These are phyloP conservation scores for Saccharomyces hybrid DNA, from an alignment of 1,139 yeast genomes.

Conservation along the genomic window DNA sequence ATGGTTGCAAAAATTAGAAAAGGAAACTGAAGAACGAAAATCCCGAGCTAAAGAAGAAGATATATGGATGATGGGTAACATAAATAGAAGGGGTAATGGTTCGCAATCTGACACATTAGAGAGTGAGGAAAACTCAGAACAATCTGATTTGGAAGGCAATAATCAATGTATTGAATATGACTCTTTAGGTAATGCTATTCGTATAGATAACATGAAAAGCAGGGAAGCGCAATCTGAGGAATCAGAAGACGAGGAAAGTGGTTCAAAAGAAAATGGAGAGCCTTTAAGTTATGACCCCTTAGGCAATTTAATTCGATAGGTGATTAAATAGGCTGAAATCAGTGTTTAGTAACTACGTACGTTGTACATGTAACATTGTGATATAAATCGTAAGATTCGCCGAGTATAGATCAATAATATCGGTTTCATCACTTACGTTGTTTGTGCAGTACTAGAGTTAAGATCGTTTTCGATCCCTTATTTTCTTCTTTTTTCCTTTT, in stretches of 20 bases:
- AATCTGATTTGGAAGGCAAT: constrained; percentile 21
- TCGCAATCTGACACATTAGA: constrained; percentile 25
- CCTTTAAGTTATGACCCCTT: constrained; percentile 17
- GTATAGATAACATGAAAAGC: constrained; percentile 23
- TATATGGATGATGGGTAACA: constrained; percentile 74
- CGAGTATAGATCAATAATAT: neutral
- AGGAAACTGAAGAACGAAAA: constrained; percentile 61
- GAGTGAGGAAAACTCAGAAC: constrained; percentile 23
- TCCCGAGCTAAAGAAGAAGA: constrained; percentile 46
- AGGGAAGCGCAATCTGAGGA: constrained; percentile 13
- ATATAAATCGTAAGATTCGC: neutral
- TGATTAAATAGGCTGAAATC: neutral
- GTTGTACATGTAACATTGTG: neutral
- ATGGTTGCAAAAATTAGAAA: constrained; percentile 64
- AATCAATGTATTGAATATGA: constrained; percentile 26
- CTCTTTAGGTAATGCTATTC: constrained; percentile 19
- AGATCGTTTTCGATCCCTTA: too few species aligned
- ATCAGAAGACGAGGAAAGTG: constrained; percentile 15
- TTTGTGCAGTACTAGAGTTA: too few species aligned
- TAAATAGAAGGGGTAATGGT: constrained; percentile 40
- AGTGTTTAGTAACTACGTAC: neutral
- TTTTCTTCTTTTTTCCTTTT: too few species aligned
- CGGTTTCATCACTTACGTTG: neutral
- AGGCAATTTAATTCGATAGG: constrained; percentile 20
- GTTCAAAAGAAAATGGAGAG: constrained; percentile 4